phyloP scores from a whole-genome alignment of 2,329 filamentous ascomycete species.

The Alternaria hordeiaustralica region DNA sequence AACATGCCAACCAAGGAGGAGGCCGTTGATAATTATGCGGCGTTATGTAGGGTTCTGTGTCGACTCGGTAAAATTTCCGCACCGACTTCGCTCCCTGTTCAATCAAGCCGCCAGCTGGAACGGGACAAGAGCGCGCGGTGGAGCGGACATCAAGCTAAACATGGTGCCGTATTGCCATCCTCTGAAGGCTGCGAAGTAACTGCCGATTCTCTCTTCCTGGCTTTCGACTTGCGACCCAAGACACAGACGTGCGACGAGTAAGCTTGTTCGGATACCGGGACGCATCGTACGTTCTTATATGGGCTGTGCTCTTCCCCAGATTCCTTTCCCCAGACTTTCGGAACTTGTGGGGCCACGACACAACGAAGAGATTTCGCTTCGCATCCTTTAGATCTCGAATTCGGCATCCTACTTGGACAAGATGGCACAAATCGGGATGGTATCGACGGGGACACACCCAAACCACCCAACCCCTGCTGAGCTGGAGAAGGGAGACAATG shows the following conservation, averaged over 20 bases:
- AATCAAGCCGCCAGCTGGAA: conserved; percentile 26
- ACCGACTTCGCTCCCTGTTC: conserved; percentile 18
- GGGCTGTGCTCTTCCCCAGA: conserved; percentile 38
- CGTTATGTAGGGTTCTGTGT: conserved; percentile 21
- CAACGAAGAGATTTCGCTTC: conserved; percentile 9
- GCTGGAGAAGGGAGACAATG: conserved; percentile 27
- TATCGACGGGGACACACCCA: conserved; percentile 4
- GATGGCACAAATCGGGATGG: conserved; percentile 13
- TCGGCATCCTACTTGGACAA: not conserved
- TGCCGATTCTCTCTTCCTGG: conserved; percentile 34
- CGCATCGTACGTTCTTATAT: conserved; percentile 35
- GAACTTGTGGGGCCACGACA: conserved; percentile 25
- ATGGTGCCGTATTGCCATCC: conserved; percentile 18
- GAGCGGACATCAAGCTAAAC: conserved; percentile 23
- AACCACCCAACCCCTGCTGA: conserved; percentile 12
- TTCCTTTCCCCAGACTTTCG: conserved; percentile 31
- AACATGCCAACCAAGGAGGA: conserved; percentile 24
- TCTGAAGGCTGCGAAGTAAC: conserved; percentile 29
- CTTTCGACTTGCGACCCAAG: conserved; percentile 15
- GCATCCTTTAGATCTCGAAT: conserved; percentile 2
- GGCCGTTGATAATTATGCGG: conserved; percentile 25
- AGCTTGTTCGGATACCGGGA: conserved; percentile 14
- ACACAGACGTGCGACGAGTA: conserved; percentile 2
- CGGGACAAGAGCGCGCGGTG: conserved; percentile 17
- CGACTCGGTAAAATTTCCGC: conserved; percentile 34